These are phyloP conservation scores for Rosa chinensis DNA, from an alignment of 306 rosid species.

Conservation along the genomic window DNA sequence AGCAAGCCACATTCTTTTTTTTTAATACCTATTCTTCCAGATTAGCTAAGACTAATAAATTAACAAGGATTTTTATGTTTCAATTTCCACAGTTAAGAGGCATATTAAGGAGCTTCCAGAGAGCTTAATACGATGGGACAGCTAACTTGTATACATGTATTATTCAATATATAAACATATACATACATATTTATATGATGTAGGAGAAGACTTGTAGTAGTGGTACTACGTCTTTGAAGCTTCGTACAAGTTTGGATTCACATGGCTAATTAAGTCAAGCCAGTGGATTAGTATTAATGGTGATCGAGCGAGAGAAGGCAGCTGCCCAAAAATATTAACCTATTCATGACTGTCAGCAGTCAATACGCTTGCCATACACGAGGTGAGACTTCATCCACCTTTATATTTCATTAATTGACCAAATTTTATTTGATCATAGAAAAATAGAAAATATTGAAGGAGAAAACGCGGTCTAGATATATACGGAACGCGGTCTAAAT, in stretches of 20 bases:
- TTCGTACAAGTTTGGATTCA: constrained; percentile 36
- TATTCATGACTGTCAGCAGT: constrained; percentile 35
- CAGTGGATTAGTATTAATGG: neutral
- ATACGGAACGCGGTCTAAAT: no score
- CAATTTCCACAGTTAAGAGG: neutral
- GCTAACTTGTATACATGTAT: neutral
- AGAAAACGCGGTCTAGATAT: neutral
- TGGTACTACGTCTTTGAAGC: constrained; percentile 35
- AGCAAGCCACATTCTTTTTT: neutral
- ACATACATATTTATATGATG: neutral
- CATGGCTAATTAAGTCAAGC: constrained; percentile 40
- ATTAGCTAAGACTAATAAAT: neutral
- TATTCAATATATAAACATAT: constrained; percentile 7
- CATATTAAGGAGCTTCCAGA: constrained; percentile 5
- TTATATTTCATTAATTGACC: neutral
- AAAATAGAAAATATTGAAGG: neutral
- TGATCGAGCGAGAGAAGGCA: neutral
- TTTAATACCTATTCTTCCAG: neutral
- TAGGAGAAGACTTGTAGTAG: neutral
- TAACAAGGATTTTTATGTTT: constrained; percentile 7
- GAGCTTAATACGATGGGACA: neutral
- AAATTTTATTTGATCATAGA: no score
- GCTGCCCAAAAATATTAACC: neutral
- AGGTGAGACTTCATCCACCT: constrained; percentile 10
- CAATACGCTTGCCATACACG: constrained; percentile 37